Evolutionary conservation across 2,329 filamentous ascomycete species (phyloP), one percentile per base, ranked within the genome.

Genomic region (Pseudocercospora eumusae): DNA sequence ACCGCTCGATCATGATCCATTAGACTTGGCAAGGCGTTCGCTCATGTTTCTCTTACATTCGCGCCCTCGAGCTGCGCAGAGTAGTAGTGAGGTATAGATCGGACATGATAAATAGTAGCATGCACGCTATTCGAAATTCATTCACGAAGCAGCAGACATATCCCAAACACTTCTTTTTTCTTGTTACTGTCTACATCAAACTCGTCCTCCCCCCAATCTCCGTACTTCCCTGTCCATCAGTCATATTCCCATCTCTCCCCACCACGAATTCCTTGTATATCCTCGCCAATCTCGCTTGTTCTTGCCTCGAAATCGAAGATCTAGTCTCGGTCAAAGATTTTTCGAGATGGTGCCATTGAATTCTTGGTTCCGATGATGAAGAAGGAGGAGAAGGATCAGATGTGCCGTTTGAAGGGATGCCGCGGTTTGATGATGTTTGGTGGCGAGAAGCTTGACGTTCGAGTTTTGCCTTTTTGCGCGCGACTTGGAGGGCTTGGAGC

Each of bases 241-340:
- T 91, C 91, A 99, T 92, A 80, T 98, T 93, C 7, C 95, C 95
- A 75, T 93, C 96, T 69, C 95, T 84, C 0, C 92, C 93, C 3
- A 91, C 90, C 0, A 97, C 88, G 80, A 99, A 99, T 78, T 99
- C 95, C 15, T 84, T 82, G 74, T 99, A 99, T 64, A 99, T 97
- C 44, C 85, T 85, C 70, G 86, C 83, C 67, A 99, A 77, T 63
- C 93, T 81, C 64, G 80, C 82, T 70, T 87, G 84, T 78, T 99
- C 95, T 63, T 92, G 85, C 2, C 82, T 80, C 73, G 89, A 91
- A 68, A 98, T 96, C 75, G 91, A 96, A 21, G 91, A 86, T 67
- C 93, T 82, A 4, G 93, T 97, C 54, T 80, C 88, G 21, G 84
- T 84, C 60, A 99, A 81, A 42, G 90, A 90, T 69, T 88, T 89